Evolutionary conservation across 495 filamentous ascomycete genomes (phyloP).

Genomic region (Podospora tetraspora): DNA sequence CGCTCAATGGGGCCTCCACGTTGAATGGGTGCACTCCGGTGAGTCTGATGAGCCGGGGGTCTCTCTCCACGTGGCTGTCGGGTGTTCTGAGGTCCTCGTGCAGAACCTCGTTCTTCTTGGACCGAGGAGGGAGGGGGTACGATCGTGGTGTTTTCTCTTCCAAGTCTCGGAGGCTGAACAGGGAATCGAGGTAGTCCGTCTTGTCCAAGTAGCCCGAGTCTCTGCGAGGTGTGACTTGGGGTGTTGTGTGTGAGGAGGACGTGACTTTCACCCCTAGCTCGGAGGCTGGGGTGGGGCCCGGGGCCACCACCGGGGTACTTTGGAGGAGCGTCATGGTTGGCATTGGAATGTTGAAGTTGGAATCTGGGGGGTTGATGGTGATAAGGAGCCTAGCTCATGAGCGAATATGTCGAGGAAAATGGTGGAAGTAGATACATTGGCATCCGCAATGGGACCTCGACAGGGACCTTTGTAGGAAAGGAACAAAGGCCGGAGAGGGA

Average conservation of each 20-base stretch:
- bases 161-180: slow-evolving; percentile 14
- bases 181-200: neutral
- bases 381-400: neutral
- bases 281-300: neutral
- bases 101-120: slow-evolving; percentile 57
- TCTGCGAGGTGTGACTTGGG: neutral
- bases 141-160: slow-evolving; percentile 10
- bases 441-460: neutral
- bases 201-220: neutral
- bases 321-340: neutral
- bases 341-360: neutral
- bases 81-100: slow-evolving; percentile 76
- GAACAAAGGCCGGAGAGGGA: neutral
- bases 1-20: slow-evolving; percentile 78
- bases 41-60: slow-evolving; percentile 79
- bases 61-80: slow-evolving; percentile 79
- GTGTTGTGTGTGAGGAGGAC: neutral
- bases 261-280: neutral
- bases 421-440: neutral
- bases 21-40: slow-evolving; percentile 95
- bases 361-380: neutral
- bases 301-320: neutral
- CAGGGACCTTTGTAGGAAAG: neutral
- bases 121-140: slow-evolving; percentile 68
- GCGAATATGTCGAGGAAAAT: neutral